phyloP scores from a whole-genome alignment of 495 filamentous ascomycete genomes.

The Trichoderma orchidacearum region DNA sequence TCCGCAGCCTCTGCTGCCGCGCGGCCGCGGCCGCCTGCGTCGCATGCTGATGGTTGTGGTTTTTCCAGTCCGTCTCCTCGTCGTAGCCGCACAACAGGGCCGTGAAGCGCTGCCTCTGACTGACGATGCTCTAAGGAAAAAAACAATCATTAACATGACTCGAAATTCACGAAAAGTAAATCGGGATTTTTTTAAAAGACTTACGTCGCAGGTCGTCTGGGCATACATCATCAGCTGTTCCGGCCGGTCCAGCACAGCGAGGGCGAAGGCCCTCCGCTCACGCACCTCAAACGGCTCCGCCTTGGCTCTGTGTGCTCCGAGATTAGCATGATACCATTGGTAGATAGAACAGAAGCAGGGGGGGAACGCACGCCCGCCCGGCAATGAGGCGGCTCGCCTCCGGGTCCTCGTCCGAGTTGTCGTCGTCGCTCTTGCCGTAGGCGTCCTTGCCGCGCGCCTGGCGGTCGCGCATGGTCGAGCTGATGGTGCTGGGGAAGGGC shows the following conservation, averaged over 20 bases:
- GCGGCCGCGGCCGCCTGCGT: neutral
- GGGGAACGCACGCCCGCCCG: too few relatives aligned
- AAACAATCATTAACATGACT: neutral
- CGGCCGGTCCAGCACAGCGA: constrained; percentile 31
- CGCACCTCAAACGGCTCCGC: constrained; percentile 13
- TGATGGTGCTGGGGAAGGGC: constrained; percentile 10
- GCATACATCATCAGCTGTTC: constrained; percentile 42
- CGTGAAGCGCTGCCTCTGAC: constrained; percentile 33
- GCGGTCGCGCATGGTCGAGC: constrained; percentile 30
- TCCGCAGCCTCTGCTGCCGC: neutral
- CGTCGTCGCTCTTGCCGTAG: constrained; percentile 16
- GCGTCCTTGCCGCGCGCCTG: constrained; percentile 42
- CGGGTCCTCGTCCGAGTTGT: constrained; percentile 3
- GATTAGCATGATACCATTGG: too few relatives aligned
- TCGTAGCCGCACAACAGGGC: constrained; percentile 34
- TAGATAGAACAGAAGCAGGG: too few relatives aligned
- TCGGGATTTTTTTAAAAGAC: constrained; percentile 2
- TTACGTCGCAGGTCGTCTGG: constrained; percentile 29
- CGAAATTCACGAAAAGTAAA: neutral
- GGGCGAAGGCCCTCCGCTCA: constrained; percentile 26
- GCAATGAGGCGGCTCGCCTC: too few relatives aligned
- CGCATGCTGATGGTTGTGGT: neutral
- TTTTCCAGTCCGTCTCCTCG: constrained; percentile 8
- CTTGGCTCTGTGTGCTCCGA: neutral
- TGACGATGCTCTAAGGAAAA: constrained; percentile 31